phyloP scores from a whole-genome alignment of 1,139 yeast genomes.

The Hanseniaspora sp. region DNA sequence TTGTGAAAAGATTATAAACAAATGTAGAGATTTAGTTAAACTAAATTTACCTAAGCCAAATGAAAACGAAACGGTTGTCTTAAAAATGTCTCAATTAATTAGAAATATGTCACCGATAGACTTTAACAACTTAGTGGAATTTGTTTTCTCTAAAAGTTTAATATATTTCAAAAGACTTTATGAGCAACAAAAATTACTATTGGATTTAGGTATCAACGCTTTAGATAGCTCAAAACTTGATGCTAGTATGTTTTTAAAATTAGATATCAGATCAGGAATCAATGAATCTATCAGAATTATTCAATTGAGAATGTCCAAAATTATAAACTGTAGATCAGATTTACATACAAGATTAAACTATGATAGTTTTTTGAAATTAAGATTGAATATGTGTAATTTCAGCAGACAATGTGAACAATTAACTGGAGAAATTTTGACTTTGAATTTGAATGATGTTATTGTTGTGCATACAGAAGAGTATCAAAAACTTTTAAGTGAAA shows the following conservation, averaged over 20 bases:
- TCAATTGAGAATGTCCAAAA: conserved; percentile 67
- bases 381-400: conserved; percentile 56
- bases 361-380: conserved; percentile 52
- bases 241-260: conserved; percentile 38
- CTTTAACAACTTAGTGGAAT: conserved; percentile 58
- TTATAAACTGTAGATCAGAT: conserved; percentile 67
- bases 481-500: conserved; percentile 22
- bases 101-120: conserved; percentile 60
- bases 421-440: conserved; percentile 58
- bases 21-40: conserved; percentile 63
- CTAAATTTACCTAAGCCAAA: conserved; percentile 43
- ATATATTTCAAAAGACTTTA: conserved; percentile 66
- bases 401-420: conserved; percentile 75
- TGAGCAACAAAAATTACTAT: conserved; percentile 63
- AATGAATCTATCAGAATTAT: conserved; percentile 60
- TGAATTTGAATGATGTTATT: conserved; percentile 54
- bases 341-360: conserved; percentile 49
- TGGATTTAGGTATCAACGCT: conserved; percentile 60
- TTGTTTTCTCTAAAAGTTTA: conserved; percentile 52
- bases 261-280: conserved; percentile 47
- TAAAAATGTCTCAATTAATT: conserved; percentile 43
- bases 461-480: conserved; percentile 44
- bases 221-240: conserved; percentile 14
- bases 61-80: conserved; percentile 26
- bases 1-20: conserved; percentile 56